These are phyloP conservation scores for Geranium brycei DNA, from an alignment of 345 rosid species.

Conservation along the genomic window DNA sequence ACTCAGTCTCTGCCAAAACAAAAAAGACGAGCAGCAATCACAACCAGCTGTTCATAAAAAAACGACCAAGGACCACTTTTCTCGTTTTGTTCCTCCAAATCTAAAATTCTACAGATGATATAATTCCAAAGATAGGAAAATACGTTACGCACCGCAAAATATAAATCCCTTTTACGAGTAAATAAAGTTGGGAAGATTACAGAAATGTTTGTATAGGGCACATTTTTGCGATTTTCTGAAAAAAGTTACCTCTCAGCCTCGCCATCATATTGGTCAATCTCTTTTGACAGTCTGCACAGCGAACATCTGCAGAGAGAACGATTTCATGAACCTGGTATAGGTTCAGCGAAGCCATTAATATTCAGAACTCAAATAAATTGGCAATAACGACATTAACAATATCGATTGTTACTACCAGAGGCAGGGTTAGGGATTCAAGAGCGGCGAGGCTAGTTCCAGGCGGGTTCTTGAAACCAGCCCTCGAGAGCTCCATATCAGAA, in stretches of 20 bases:
- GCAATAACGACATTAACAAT: too few species aligned
- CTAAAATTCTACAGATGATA: too few species aligned
- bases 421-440: constrained; percentile 63
- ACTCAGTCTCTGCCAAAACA: constrained; percentile 45
- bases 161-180: too few species aligned
- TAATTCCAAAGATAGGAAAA: too few species aligned
- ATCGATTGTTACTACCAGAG: constrained; percentile 46
- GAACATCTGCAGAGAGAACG: constrained; percentile 68
- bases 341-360: not conserved
- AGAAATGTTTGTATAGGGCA: too few species aligned
- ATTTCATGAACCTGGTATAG: constrained; percentile 64
- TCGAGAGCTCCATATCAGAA: constrained; percentile 13
- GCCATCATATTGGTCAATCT: constrained; percentile 63
- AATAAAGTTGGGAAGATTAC: too few species aligned
- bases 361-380: not conserved
- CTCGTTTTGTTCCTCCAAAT: too few species aligned
- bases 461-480: constrained; percentile 16
- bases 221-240: not conserved
- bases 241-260: constrained; percentile 50
- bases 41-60: too few species aligned
- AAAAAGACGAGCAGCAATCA: too few species aligned
- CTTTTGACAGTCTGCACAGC: constrained; percentile 60
- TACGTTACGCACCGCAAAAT: not conserved
- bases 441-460: constrained; percentile 59
- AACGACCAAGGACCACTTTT: too few species aligned